Percentiles rank a stretch among this genome's conserved stretches.
phyloP scores from a whole-genome alignment of 129 eudicot species.

The Solidago caesia region DNA sequence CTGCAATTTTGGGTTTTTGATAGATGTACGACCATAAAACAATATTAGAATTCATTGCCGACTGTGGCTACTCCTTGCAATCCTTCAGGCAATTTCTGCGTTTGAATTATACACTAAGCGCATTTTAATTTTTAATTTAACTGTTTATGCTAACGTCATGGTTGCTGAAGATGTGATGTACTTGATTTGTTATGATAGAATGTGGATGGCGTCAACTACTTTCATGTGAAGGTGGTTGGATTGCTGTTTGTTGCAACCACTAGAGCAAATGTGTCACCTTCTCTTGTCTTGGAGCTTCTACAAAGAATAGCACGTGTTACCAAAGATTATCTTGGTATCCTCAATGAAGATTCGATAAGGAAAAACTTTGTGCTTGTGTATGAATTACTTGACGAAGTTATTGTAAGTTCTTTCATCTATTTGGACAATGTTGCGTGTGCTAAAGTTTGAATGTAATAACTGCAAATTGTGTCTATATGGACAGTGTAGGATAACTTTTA shows the following conservation, averaged over 20 bases:
- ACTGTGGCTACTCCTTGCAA: background rate
- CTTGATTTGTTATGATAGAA: constrained; percentile 45
- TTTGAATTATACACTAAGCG: background rate
- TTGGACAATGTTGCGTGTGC: constrained; percentile 17
- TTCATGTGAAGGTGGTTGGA: constrained; percentile 95
- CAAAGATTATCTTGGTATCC: constrained; percentile 94
- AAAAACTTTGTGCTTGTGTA: constrained; percentile 90
- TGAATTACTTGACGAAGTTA: constrained; percentile 93
- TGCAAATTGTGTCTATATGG: constrained; percentile 1
- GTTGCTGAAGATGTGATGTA: constrained; percentile 23
- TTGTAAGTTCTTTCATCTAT: constrained; percentile 56
- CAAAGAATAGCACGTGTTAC: constrained; percentile 95
- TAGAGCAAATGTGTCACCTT: constrained; percentile 81
- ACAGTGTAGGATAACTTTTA: background rate
- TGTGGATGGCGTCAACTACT: constrained; percentile 96
- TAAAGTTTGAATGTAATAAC: constrained; percentile 16
- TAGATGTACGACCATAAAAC: constrained; percentile 4
- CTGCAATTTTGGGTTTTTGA: background rate
- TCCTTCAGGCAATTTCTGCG: background rate
- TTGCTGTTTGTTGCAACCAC: constrained; percentile 95
- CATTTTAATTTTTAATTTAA: constrained; percentile 2
- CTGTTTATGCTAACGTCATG: constrained; percentile 6
- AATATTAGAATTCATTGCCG: background rate
- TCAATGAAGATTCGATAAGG: constrained; percentile 84
- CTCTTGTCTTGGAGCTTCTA: constrained; percentile 83